Evolutionary conservation across 768 basidiomycete genomes (phyloP).

Genomic region (Xerocomus potaroensis): DNA sequence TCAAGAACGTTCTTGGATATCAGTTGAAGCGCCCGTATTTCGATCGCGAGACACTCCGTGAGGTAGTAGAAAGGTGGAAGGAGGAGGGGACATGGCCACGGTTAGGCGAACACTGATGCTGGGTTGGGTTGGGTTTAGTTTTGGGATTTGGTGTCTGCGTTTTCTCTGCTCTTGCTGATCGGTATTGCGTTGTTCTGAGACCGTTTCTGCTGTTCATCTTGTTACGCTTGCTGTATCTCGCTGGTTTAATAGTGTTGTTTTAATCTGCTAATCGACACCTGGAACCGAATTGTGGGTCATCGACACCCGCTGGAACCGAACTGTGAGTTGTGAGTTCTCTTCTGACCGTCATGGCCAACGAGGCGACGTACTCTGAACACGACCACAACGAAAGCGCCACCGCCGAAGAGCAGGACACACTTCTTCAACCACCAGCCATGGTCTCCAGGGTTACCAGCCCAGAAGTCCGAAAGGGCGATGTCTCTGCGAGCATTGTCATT

Average conservation of each 20-base stretch:
- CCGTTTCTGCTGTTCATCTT: background rate
- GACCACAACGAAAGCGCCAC: background rate
- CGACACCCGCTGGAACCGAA: too few relatives aligned
- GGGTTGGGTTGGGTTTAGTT: constrained; percentile 13
- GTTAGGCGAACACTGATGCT: constrained; percentile 15
- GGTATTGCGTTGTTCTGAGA: constrained; percentile 14
- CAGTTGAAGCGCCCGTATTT: constrained; percentile 59
- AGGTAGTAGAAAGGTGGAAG: constrained; percentile 79
- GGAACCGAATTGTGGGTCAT: constrained; percentile 1
- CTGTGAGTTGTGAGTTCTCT: too few relatives aligned
- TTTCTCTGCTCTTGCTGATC: constrained; percentile 8
- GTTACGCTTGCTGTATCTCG: constrained; percentile 20
- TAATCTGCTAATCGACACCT: constrained; percentile 19
- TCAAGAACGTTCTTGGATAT: constrained; percentile 72
- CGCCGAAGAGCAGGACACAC: constrained; percentile 14
- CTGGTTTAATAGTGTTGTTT: constrained; percentile 24
- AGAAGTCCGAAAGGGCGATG: constrained; percentile 40
- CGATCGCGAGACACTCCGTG: constrained; percentile 54
- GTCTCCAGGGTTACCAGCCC: constrained; percentile 25
- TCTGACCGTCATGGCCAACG: too few relatives aligned
- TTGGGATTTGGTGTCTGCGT: constrained; percentile 16
- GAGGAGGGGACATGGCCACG: constrained; percentile 49
- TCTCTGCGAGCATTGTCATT: constrained; percentile 29
- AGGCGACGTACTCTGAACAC: too few relatives aligned
- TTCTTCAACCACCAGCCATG: constrained; percentile 18